Conservation (phyloP, 2,329 filamentous ascomycete genomes). For the Cladophialophora psammophila region DNA sequence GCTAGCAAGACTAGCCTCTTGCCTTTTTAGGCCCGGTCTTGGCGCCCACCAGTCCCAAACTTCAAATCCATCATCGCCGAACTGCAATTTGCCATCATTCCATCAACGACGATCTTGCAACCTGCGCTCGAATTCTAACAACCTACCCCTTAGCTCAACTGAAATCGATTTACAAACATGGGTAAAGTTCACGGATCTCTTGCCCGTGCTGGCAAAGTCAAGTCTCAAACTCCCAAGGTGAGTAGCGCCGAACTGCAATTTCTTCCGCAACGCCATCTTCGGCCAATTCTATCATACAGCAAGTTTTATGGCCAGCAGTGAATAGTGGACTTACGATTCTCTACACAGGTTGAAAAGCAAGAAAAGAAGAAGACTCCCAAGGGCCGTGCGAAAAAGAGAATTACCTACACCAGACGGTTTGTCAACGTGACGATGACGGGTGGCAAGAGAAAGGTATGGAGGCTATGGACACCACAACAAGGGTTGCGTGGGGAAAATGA, state of each 20-base stretch:
- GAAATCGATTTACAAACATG: conserved; percentile 66
- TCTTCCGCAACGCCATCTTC: conserved; percentile 24
- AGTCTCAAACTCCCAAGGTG: conserved; percentile 93
- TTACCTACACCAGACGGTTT: conserved; percentile 96
- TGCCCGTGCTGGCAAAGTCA: conserved; percentile 94
- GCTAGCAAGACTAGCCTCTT: neutral
- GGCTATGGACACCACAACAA: neutral
- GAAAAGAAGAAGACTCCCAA: conserved; percentile 98
- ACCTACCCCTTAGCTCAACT: conserved; percentile 28
- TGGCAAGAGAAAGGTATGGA: conserved; percentile 93
- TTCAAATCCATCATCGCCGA: conserved; percentile 17
- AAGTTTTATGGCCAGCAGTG: conserved; percentile 29
- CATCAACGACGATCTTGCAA: conserved; percentile 14
- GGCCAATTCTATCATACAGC: neutral
- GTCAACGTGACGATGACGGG: conserved; percentile 97
- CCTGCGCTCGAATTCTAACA: conserved; percentile 8
- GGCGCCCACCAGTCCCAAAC: conserved; percentile 22
- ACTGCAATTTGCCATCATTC: conserved; percentile 14
- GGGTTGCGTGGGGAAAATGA: neutral
- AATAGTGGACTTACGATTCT: conserved; percentile 19
- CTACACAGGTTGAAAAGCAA: conserved; percentile 76
- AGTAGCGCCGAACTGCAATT: conserved; percentile 46
- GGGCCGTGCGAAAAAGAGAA: conserved; percentile 96
- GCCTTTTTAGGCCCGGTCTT: conserved; percentile 5
- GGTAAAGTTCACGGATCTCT: conserved; percentile 90